Conservation (phyloP, 179 eudicot genomes). For the Spinacia oleracea region DNA sequence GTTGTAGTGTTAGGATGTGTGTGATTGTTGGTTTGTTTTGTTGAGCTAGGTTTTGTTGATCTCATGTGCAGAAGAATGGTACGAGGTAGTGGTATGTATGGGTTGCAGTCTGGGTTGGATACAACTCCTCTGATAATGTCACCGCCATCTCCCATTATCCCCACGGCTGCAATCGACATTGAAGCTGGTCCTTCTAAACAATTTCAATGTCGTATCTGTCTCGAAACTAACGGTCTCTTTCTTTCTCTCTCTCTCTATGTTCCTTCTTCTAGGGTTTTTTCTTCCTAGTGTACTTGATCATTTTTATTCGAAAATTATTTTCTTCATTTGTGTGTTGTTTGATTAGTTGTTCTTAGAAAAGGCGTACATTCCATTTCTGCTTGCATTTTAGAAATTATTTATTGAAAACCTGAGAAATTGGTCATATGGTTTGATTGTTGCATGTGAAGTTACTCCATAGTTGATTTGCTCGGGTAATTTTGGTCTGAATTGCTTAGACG, state of each 20-base stretch:
- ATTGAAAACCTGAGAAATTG: not conserved
- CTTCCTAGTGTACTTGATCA: conserved; percentile 7
- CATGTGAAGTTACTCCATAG: not conserved
- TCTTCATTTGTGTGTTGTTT: not conserved
- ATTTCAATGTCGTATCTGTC: conserved; percentile 95
- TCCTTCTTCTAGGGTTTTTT: conserved; percentile 14
- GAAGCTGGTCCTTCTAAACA: conserved; percentile 89
- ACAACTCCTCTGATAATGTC: conserved; percentile 47
- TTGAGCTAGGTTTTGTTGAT: too few species aligned
- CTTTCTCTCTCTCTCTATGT: not conserved
- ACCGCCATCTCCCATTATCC: conserved; percentile 50
- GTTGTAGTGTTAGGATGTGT: too few species aligned
- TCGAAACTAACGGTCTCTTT: conserved; percentile 86
- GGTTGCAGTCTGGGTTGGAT: too few species aligned
- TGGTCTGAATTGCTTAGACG: not conserved
- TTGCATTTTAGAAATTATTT: not conserved
- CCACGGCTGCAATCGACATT: conserved; percentile 61
- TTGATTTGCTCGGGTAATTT: not conserved
- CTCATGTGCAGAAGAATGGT: too few species aligned
- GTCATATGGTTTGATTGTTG: not conserved
- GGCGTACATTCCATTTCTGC: not conserved
- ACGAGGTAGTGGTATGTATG: too few species aligned
- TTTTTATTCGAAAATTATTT: not conserved
- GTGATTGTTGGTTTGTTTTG: too few species aligned
- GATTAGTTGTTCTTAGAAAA: not conserved